Evolutionary conservation across 2,329 filamentous ascomycete genomes (phyloP).

Genomic region (Penicillium carneum): DNA sequence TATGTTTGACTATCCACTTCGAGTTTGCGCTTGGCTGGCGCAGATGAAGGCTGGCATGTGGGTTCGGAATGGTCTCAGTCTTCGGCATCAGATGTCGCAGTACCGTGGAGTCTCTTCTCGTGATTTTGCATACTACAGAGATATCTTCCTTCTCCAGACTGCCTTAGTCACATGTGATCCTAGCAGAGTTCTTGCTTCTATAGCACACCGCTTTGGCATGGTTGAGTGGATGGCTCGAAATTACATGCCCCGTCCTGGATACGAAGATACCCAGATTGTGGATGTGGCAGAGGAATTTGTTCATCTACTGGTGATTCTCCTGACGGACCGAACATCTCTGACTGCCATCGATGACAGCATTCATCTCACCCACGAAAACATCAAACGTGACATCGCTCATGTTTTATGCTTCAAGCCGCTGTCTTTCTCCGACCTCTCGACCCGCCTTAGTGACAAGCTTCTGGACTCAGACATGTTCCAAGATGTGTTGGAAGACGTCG

Average conservation of each 20-base stretch:
- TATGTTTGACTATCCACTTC: conserved; percentile 88
- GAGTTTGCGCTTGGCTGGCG: conserved; percentile 93
- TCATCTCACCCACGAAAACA: conserved; percentile 69
- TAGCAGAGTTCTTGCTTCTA: conserved; percentile 81
- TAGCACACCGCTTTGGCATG: conserved; percentile 91
- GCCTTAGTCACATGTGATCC: conserved; percentile 86
- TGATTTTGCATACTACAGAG: conserved; percentile 91
- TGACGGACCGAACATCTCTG: conserved; percentile 86
- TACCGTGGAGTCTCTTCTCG: conserved; percentile 88
- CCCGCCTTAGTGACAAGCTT: conserved; percentile 85
- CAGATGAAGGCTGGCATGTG: conserved; percentile 99
- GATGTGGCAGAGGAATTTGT: conserved; percentile 96
- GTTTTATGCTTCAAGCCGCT: conserved; percentile 95
- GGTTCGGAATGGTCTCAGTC: conserved; percentile 95
- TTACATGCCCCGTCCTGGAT: conserved; percentile 75
- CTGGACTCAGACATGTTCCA: conserved; percentile 90
- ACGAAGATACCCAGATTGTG: conserved; percentile 86
- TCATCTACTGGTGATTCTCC: conserved; percentile 85
- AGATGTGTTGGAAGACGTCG: conserved; percentile 82
- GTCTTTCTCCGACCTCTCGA: conserved; percentile 89
- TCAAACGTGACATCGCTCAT: conserved; percentile 89
- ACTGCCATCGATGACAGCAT: conserved; percentile 48
- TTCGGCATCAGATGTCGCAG: conserved; percentile 91
- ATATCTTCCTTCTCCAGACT: conserved; percentile 91
- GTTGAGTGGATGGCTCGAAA: conserved; percentile 84